Base-by-base conservation (phyloP, 768 basidiomycete genomes). In the Pleurotus cornucopiae region DNA sequence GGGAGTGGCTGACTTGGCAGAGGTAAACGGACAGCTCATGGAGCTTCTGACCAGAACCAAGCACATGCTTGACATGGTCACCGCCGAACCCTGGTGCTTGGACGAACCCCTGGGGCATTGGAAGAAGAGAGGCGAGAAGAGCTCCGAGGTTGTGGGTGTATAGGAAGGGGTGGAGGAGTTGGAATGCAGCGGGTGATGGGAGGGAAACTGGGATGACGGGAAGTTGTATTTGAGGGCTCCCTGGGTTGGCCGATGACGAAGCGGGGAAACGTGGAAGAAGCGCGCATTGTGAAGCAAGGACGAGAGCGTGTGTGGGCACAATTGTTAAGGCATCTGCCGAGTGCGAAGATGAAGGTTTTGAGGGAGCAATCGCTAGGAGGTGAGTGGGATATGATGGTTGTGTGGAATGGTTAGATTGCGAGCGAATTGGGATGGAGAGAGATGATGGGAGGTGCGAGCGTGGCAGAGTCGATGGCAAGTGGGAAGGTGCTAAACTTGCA, bases 201-300 rank as follows among this genome's bases (percentile, higher is more conserved):
- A 93, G 75, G 41, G 80, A 75, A 61, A 93, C 69, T 2, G 84
- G 85, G 11, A 91, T 74, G 14, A 92, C 80, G 18, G 91, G 89
- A 4, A 92, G 65, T n/a, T 75, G 68, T 53, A 78, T 58, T 6
- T 66, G 64, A 9, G 49, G n/a, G 45, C 30, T 23, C 5, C n/a
- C 54, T 18, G 26, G 38, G 41, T 41, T 46, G 20, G 49, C 38
- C 3, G 66, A 66, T 0, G 69, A 63, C 1, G 76, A 69, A 0
- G 72, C 59, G 1, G 84, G 78, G 5, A 85, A 69, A 21, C 74
- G 67, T 23, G 83, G 83, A 56, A 86, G 72, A 55, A 76, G 71
- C 6, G 85, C 73, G 69, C 83, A 88, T 60, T 83, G 73, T 2
- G 83, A 73, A 1, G 85, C 84, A 53, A 87, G 73, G 46, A 86